Evolutionary conservation across 495 filamentous ascomycete species (phyloP).

Genomic region (Daldinia vernicosa): DNA sequence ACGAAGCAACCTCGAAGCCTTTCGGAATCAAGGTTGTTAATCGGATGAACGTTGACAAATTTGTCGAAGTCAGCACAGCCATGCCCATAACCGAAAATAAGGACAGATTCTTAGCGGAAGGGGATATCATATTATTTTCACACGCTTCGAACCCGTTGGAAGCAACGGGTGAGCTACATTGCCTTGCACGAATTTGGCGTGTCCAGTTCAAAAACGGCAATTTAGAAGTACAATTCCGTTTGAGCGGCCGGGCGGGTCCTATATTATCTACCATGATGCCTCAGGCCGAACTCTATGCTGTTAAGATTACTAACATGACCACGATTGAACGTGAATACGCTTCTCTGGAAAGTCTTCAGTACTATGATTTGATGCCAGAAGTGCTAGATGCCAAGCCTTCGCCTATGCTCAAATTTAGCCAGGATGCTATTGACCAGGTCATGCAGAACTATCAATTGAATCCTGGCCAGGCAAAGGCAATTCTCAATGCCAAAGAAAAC

Average conservation of each 20-base stretch:
- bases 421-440: constrained; percentile 71
- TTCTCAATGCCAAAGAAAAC: constrained; percentile 89
- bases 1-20: constrained; percentile 79
- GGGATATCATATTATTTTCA: constrained; percentile 88
- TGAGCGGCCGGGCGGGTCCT: constrained; percentile 59
- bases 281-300: constrained; percentile 69
- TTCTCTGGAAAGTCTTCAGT: constrained; percentile 86
- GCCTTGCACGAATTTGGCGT: constrained; percentile 82
- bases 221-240: constrained; percentile 83
- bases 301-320: constrained; percentile 85
- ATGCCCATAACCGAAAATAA: constrained; percentile 74
- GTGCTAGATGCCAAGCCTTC: constrained; percentile 89
- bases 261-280: constrained; percentile 57
- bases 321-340: constrained; percentile 96
- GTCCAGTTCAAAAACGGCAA: constrained; percentile 80
- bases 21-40: constrained; percentile 87
- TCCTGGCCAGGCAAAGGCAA: constrained; percentile 87
- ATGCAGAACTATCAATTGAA: constrained; percentile 85
- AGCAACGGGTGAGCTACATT: constrained; percentile 72
- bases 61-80: constrained; percentile 86
- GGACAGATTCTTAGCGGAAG: constrained; percentile 78
- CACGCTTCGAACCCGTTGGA: constrained; percentile 70
- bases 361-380: constrained; percentile 94
- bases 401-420: constrained; percentile 79
- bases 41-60: constrained; percentile 88